Base-by-base conservation (phyloP, 768 basidiomycete species). In the Suillus placidus region DNA sequence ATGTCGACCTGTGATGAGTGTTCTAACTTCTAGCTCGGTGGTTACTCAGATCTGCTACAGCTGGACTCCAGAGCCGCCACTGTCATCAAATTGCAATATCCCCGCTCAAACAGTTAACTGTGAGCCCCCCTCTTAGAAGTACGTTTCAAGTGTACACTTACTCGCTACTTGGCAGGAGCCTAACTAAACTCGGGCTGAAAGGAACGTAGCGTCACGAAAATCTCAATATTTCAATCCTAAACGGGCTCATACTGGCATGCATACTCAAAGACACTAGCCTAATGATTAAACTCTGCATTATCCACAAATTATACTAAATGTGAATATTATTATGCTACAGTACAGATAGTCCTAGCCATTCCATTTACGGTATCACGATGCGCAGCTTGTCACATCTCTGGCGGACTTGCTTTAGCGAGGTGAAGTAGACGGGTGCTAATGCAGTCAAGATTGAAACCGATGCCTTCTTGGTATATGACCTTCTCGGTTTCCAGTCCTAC, bases 391-490 rank as follows among this genome's bases (percentile, higher is more conserved):
- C 18, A 54, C 30, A 54, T 32, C 18, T 55, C 54, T 34, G 32
- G 32, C 4, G 32, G 54, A 55, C 32, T 34, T 34, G 54, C 54
- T 12, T 34, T 6, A 20, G 54, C 54, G 34, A 55, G 30, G 32
- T 55, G 54, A 55, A 55, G 54, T 34, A 55, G 54, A 34, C 54
- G 54, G 32, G 54, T 20, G 10, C 54, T 55, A 12, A 55, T 55
- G 32, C 2, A 55, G 20, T 55, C 54, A 13, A 55, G 32, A 20
- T 55, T 55, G 32, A 55, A 55, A 34, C 54, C 54, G 34, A 55
- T 10, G 54, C 32, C 54, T 34, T 55, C 32, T 32, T 55, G 54
- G 10, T 55, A 55, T 55, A 55, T 55, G 54, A 55, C 54, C 54
- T 55, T 55, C 32, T 34, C 32, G 6, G 54, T 34, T 54, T 55